phyloP scores from a whole-genome alignment of 148 eudicot genomes.

The Polygonum aviculare region DNA sequence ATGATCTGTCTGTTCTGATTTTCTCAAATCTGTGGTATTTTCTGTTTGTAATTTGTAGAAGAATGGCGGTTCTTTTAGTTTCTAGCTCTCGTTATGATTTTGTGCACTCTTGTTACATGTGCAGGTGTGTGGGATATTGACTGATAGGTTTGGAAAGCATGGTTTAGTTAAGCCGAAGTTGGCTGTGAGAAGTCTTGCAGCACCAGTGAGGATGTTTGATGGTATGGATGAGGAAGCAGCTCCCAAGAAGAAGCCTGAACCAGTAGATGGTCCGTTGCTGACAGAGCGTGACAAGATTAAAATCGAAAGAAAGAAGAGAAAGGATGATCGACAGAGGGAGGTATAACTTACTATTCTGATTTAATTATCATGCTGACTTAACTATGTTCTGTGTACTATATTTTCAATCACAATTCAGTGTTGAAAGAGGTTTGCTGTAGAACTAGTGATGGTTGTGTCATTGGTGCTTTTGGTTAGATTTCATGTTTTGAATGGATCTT shows the following conservation, averaged over 20 bases:
- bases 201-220: constrained; percentile 80
- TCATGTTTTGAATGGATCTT: not conserved
- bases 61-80: not conserved
- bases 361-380: not conserved
- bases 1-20: not conserved
- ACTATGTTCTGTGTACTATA: not conserved
- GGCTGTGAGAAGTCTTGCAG: constrained; percentile 73
- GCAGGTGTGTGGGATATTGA: constrained; percentile 70
- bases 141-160: constrained; percentile 91
- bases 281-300: constrained; percentile 94
- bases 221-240: constrained; percentile 74
- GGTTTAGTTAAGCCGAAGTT: constrained; percentile 80
- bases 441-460: not conserved
- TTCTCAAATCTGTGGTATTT: not conserved
- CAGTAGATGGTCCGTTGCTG: constrained; percentile 73
- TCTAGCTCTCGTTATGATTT: not conserved
- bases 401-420: not conserved
- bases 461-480: not conserved
- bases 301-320: constrained; percentile 85
- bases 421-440: not conserved
- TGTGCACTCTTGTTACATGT: not conserved
- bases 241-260: constrained; percentile 89
- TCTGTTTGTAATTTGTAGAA: not conserved
- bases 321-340: constrained; percentile 98
- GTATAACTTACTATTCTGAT: constrained; percentile 19